phyloP scores from a whole-genome alignment of 2,329 filamentous ascomycete species.

The Periglandula ipomoeae region DNA sequence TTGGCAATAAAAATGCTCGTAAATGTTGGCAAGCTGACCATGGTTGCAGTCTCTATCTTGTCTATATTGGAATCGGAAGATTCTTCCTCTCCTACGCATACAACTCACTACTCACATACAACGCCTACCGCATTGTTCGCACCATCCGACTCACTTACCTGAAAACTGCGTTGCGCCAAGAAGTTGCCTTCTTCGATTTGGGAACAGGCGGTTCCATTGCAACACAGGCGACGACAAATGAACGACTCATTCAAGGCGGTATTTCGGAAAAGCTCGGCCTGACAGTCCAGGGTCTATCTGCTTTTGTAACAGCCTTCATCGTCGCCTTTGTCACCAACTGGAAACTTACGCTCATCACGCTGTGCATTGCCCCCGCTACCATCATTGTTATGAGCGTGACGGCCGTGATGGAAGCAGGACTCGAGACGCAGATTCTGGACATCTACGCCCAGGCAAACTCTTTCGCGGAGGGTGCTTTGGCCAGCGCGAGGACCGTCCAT shows the following conservation, averaged over 20 bases:
- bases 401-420: constrained; percentile 28
- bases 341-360: constrained; percentile 32
- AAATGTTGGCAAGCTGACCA: too few relatives aligned
- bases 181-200: constrained; percentile 48
- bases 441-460: constrained; percentile 32
- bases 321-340: constrained; percentile 31
- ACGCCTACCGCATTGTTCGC: constrained; percentile 41
- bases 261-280: constrained; percentile 36
- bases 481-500: constrained; percentile 38
- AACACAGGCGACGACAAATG: constrained; percentile 38
- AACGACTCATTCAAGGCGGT: constrained; percentile 34
- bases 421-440: constrained; percentile 34
- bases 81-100: constrained; percentile 41
- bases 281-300: constrained; percentile 30
- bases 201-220: constrained; percentile 35
- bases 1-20: too few relatives aligned
- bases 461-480: constrained; percentile 40
- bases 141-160: constrained; percentile 40
- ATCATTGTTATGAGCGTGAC: constrained; percentile 29
- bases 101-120: constrained; percentile 35
- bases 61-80: constrained; percentile 48
- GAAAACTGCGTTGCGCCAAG: constrained; percentile 39
- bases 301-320: constrained; percentile 29
- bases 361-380: constrained; percentile 35
- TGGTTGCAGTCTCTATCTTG: constrained; percentile 40